These are phyloP conservation scores for Phialocephala sp. DNA, from an alignment of 2,329 filamentous ascomycete genomes.

Conservation along the genomic window DNA sequence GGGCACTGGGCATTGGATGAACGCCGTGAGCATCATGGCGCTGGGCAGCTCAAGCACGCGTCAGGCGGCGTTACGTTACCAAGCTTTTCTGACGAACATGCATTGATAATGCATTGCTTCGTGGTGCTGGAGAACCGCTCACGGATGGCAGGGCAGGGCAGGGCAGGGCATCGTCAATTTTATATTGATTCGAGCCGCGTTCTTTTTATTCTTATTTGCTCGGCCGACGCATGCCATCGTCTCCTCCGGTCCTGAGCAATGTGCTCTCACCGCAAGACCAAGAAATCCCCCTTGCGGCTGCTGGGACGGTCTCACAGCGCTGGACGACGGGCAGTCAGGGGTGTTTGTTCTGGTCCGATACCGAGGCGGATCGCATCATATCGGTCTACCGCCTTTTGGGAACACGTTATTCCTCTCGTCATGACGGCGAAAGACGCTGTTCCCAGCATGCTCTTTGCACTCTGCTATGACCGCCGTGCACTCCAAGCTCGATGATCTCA, in stretches of 20 bases:
- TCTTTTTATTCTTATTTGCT: not conserved
- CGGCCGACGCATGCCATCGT: not conserved
- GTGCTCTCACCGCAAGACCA: not conserved
- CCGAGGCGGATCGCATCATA: not conserved
- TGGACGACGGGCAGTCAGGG: not conserved
- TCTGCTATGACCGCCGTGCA: not conserved
- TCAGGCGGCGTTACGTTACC: slow-evolving; percentile 8
- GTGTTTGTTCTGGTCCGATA: not conserved
- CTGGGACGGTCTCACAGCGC: not conserved
- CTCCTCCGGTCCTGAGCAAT: not conserved
- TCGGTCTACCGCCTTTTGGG: not conserved
- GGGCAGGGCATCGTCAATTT: not conserved
- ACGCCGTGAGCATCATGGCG: not conserved
- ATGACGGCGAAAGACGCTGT: not conserved
- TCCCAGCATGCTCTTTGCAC: not conserved
- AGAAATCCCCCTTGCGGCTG: not conserved
- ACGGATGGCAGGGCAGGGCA: no score
- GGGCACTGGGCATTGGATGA: not conserved
- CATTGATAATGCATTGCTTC: slow-evolving; percentile 3
- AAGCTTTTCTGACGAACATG: not conserved
- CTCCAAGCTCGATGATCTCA: not conserved
- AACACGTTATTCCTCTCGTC: slow-evolving; percentile 12
- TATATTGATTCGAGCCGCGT: slow-evolving; percentile 4
- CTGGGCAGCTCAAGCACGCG: not conserved
- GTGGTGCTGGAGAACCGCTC: not conserved